Conservation (phyloP, 192 early-diverging fungal species). For the Dispira simplex region DNA sequence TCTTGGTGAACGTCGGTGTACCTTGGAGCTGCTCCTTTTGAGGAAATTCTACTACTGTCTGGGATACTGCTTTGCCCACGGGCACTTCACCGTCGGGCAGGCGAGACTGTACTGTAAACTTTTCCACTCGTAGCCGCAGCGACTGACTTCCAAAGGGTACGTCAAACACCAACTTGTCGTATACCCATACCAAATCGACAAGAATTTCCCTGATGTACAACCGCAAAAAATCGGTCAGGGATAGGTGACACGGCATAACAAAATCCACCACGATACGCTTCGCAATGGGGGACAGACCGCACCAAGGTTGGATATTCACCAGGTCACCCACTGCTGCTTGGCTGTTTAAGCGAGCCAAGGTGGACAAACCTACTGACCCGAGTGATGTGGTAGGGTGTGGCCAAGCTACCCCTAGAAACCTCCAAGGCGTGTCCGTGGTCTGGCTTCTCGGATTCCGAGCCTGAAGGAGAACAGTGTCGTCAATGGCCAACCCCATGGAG, state of each 20-base stretch:
- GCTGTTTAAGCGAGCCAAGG: constrained; percentile 17
- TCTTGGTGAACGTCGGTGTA: neutral
- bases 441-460: too few relatives aligned
- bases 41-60: constrained; percentile 1
- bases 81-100: neutral
- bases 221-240: constrained; percentile 12
- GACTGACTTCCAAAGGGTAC: constrained; percentile 14
- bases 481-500: too few relatives aligned
- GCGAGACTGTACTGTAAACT: neutral
- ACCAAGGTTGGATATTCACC: constrained; percentile 14
- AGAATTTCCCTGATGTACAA: constrained; percentile 17
- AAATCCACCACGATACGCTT: constrained; percentile 12
- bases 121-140: constrained; percentile 14
- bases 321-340: constrained; percentile 19
- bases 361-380: constrained; percentile 16
- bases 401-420: constrained; percentile 19
- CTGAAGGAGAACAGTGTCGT: too few relatives aligned
- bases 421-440: too few relatives aligned
- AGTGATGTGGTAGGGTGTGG: constrained; percentile 14
- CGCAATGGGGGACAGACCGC: constrained; percentile 8
- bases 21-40: neutral
- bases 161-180: constrained; percentile 17
- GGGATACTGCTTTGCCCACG: neutral
- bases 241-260: constrained; percentile 5
- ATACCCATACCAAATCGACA: constrained; percentile 17